A percentile compares a stretch with the other conserved stretches of the same genome.
phyloP scores from a whole-genome alignment of 495 filamentous ascomycete species.

The Penicillium atrosanguineum region DNA sequence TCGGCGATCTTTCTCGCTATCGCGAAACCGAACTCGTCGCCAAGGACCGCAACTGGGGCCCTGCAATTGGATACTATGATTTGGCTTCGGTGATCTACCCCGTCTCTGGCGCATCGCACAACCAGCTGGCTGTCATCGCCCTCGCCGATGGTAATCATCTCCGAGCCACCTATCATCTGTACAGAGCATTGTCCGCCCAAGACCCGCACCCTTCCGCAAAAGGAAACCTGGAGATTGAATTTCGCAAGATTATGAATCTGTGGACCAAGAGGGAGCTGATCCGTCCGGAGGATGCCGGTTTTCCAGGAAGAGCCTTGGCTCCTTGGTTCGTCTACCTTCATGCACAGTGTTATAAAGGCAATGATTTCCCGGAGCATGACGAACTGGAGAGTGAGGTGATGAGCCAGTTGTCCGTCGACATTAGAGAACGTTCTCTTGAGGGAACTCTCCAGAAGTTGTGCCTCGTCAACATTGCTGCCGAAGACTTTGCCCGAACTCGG shows the following conservation, averaged over 20 bases:
- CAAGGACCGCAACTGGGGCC: slow-evolving; percentile 73
- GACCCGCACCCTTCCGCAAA: slow-evolving; percentile 70
- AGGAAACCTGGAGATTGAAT: slow-evolving; percentile 75
- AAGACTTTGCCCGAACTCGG: slow-evolving; percentile 63
- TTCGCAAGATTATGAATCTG: slow-evolving; percentile 64
- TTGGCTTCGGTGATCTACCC: slow-evolving; percentile 78
- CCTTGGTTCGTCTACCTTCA: slow-evolving; percentile 88
- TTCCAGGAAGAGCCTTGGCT: slow-evolving; percentile 54
- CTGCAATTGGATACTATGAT: slow-evolving; percentile 79
- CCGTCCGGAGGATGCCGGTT: slow-evolving; percentile 48
- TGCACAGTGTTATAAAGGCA: slow-evolving; percentile 74
- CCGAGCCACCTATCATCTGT: slow-evolving; percentile 82
- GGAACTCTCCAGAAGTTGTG: slow-evolving; percentile 73
- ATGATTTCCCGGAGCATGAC: slow-evolving; percentile 66
- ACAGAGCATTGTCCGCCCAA: slow-evolving; percentile 70
- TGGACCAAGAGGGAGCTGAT: slow-evolving; percentile 62
- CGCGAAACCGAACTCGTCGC: slow-evolving; percentile 65
- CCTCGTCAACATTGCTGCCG: slow-evolving; percentile 81
- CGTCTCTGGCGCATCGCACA: slow-evolving; percentile 73
- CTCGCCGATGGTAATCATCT: slow-evolving; percentile 73
- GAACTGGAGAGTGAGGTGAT: slow-evolving; percentile 87
- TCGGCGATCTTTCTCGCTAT: slow-evolving; percentile 91
- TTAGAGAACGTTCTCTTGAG: slow-evolving; percentile 67
- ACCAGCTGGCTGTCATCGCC: slow-evolving; percentile 86
- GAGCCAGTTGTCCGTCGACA: slow-evolving; percentile 66